Percentiles rank a stretch among this genome's conserved stretches.
These are phyloP conservation scores for Tetrapisispora pingtungensis DNA, from an alignment of 805 yeast species.

Conservation along the genomic window DNA sequence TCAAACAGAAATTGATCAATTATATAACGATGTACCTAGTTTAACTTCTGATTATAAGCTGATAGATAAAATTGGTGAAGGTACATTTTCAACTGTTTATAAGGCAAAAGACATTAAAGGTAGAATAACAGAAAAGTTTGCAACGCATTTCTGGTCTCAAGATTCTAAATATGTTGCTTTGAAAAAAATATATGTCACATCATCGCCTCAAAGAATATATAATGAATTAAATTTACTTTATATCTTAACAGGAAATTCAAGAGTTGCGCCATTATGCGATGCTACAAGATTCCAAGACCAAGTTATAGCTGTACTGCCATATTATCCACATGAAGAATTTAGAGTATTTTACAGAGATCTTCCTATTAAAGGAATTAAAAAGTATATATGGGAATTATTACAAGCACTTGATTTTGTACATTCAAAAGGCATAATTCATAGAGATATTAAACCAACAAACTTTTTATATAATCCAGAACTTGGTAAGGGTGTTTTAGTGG, in stretches of 20 bases:
- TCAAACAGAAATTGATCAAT: conserved; percentile 45
- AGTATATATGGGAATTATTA: conserved; percentile 70
- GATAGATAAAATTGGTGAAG: conserved; percentile 58
- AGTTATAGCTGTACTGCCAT: conserved; percentile 86
- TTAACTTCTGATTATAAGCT: conserved; percentile 34
- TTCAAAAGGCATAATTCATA: conserved; percentile 66
- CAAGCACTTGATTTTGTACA: conserved; percentile 65
- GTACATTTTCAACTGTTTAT: conserved; percentile 71
- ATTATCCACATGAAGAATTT: conserved; percentile 83
- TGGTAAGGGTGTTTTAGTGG: conserved; percentile 77
- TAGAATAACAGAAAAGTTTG: conserved; percentile 19
- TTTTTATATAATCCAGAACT: conserved; percentile 54
- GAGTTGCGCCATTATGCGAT: conserved; percentile 83
- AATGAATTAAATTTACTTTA: conserved; percentile 78
- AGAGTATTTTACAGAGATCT: conserved; percentile 75
- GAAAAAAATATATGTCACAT: conserved; percentile 88
- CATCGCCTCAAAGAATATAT: conserved; percentile 83
- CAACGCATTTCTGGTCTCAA: conserved; percentile 28
- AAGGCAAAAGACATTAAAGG: conserved; percentile 40
- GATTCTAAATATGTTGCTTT: conserved; percentile 57
- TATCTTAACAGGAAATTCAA: conserved; percentile 52
- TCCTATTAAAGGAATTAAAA: conserved; percentile 68
- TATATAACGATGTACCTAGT: conserved; percentile 45
- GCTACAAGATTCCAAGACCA: conserved; percentile 84
- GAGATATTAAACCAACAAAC: conserved; percentile 86